phyloP scores from a whole-genome alignment of 768 basidiomycete genomes.

The Psilocybe tampanensis region DNA sequence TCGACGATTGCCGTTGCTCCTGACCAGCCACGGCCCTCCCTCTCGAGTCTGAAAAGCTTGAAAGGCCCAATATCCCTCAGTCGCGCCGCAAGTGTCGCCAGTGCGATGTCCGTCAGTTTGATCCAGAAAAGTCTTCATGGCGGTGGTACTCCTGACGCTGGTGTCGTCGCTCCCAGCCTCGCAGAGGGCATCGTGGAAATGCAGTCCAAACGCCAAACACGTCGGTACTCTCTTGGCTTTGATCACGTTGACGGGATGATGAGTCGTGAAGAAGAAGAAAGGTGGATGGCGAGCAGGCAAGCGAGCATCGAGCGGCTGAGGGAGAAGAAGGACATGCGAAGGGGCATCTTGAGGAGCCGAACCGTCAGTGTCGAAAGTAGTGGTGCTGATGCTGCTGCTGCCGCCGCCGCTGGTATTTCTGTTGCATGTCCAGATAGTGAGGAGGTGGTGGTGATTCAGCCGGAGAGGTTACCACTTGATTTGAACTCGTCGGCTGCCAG shows the following conservation, averaged over 20 bases:
- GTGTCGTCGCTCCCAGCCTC: not conserved
- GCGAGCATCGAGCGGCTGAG: slow-evolving; percentile 28
- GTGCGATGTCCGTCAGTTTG: not conserved
- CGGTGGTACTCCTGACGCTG: not conserved
- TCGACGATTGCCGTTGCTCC: not conserved
- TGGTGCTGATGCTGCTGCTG: not conserved
- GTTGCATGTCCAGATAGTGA: too few species aligned
- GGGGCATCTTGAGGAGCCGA: slow-evolving; percentile 12
- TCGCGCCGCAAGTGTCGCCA: not conserved
- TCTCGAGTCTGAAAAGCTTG: slow-evolving; percentile 2
- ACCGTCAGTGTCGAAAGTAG: slow-evolving; percentile 1
- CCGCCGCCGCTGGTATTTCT: too few species aligned
- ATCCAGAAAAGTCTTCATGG: not conserved
- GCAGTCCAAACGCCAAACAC: not conserved
- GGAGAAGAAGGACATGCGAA: slow-evolving; percentile 30
- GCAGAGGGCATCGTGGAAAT: not conserved
- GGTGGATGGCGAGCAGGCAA: slow-evolving; percentile 34
- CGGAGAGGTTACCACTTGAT: not conserved
- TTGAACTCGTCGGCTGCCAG: not conserved
- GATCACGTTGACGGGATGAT: slow-evolving; percentile 9
- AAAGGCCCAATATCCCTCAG: not conserved
- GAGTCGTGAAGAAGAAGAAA: slow-evolving; percentile 28
- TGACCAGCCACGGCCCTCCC: not conserved
- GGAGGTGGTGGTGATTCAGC: not conserved
- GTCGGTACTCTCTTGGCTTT: not conserved